Conservation (phyloP, 257 asterid genomes). For the Salvia miltiorrhiza region DNA sequence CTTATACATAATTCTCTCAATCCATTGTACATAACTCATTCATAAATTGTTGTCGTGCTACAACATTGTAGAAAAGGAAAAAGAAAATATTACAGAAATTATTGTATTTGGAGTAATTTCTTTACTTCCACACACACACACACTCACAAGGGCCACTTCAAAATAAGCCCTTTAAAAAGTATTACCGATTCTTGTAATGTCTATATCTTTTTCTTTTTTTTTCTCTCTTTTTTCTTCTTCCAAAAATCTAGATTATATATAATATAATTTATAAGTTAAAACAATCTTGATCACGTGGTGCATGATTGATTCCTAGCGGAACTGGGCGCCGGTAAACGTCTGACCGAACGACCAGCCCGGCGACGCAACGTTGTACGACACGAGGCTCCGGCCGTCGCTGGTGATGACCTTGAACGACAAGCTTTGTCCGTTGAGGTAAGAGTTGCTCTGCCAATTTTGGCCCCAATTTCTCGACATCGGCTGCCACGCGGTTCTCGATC, state of each 20-base stretch:
- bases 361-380: slow-evolving; percentile 77
- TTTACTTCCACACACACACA: slow-evolving; percentile 5
- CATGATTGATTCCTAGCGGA: slow-evolving; percentile 28
- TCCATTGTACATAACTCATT: slow-evolving; percentile 3
- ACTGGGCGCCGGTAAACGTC: slow-evolving; percentile 71
- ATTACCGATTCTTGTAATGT: neutral
- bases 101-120: neutral
- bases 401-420: slow-evolving; percentile 74
- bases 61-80: neutral
- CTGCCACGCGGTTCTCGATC: slow-evolving; percentile 82
- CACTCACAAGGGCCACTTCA: slow-evolving; percentile 29
- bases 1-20: slow-evolving; percentile 13
- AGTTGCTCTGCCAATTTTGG: slow-evolving; percentile 90
- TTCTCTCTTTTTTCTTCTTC: neutral
- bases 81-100: neutral
- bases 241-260: neutral
- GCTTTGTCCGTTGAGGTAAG: slow-evolving; percentile 83
- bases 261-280: neutral
- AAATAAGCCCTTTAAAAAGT: slow-evolving; percentile 32
- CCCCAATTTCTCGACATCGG: slow-evolving; percentile 97
- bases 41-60: neutral
- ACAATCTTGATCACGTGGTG: neutral
- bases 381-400: slow-evolving; percentile 69
- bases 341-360: slow-evolving; percentile 79
- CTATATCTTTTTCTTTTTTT: too few relatives aligned